phyloP scores from a whole-genome alignment of 148 eudicot genomes.

The Polygonum maritimum region DNA sequence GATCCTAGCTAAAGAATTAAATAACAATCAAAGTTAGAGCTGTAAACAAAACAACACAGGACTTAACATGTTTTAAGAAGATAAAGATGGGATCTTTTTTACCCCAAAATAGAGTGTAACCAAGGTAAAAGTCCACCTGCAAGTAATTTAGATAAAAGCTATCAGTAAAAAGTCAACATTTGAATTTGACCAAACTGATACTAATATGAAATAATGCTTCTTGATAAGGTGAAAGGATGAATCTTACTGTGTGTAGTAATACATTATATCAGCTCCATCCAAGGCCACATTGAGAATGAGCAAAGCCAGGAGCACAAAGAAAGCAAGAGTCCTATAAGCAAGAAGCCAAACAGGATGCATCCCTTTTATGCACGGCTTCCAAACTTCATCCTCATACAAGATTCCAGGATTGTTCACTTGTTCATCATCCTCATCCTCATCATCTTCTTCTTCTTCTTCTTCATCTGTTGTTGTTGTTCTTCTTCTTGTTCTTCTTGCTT shows the following conservation, averaged over 20 bases:
- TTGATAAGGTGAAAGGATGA: background rate
- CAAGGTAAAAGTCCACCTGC: conserved; percentile 87
- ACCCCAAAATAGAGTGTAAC: conserved; percentile 90
- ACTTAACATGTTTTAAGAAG: background rate
- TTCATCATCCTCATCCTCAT: conserved; percentile 10
- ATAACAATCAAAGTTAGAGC: conserved; percentile 2
- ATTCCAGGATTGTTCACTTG: conserved; percentile 21
- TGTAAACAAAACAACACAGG: background rate
- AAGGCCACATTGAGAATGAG: conserved; percentile 40
- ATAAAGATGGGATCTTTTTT: conserved; percentile 12
- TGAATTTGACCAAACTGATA: background rate
- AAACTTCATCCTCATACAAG: conserved; percentile 62
- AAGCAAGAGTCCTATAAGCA: conserved; percentile 48
- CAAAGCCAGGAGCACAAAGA: conserved; percentile 42
- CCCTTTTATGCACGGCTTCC: conserved; percentile 59
- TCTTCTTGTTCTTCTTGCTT: background rate
- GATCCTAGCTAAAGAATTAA: conserved; percentile 49
- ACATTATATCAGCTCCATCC: conserved; percentile 42
- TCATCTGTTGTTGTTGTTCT: too few species aligned
- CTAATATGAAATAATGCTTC: background rate
- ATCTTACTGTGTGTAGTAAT: conserved; percentile 78
- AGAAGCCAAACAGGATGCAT: conserved; percentile 76
- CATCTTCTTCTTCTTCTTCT: background rate
- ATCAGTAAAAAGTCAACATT: background rate
- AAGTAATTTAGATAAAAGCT: background rate